These are phyloP conservation scores for Aspergillus fumigatiaffinis DNA, from an alignment of 2,329 filamentous ascomycete genomes.

Conservation along the genomic window DNA sequence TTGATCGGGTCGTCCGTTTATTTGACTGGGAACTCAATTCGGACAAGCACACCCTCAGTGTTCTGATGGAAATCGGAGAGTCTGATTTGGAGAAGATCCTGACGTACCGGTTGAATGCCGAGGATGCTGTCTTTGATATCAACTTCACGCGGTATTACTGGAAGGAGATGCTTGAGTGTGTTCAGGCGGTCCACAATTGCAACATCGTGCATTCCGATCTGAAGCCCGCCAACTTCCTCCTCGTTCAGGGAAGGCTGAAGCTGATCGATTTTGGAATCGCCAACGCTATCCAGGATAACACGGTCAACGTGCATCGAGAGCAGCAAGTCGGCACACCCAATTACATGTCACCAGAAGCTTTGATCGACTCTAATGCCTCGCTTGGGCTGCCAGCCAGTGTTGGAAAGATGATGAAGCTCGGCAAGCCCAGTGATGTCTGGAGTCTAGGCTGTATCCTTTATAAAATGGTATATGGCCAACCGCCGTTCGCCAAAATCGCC, in stretches of 20 bases:
- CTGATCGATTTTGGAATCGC: slow-evolving; percentile 98
- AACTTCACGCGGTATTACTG: slow-evolving; percentile 96
- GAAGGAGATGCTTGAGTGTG: slow-evolving; percentile 98
- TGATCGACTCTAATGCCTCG: slow-evolving; percentile 77
- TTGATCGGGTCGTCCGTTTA: slow-evolving; percentile 85
- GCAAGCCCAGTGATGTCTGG: slow-evolving; percentile 95
- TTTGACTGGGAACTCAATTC: slow-evolving; percentile 93
- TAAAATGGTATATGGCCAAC: slow-evolving; percentile 97
- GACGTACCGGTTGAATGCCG: slow-evolving; percentile 65
- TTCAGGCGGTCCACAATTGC: slow-evolving; percentile 79
- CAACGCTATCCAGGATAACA: slow-evolving; percentile 95
- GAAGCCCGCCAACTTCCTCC: slow-evolving; percentile 94
- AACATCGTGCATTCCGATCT: slow-evolving; percentile 96
- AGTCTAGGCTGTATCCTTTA: slow-evolving; percentile 93
- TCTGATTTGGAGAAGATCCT: slow-evolving; percentile 86
- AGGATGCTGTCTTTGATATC: slow-evolving; percentile 74
- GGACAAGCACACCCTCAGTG: slow-evolving; percentile 80
- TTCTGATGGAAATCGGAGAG: slow-evolving; percentile 97
- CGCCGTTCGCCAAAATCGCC: slow-evolving; percentile 86
- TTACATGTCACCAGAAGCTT: slow-evolving; percentile 95
- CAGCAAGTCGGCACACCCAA: slow-evolving; percentile 94
- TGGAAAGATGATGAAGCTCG: slow-evolving; percentile 84
- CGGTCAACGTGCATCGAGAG: slow-evolving; percentile 95
- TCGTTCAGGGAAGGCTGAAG: slow-evolving; percentile 85
- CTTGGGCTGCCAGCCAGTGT: slow-evolving; percentile 46